Evolutionary conservation across 768 basidiomycete genomes (phyloP).

Genomic region (Cystofilobasidium bisporidii): DNA sequence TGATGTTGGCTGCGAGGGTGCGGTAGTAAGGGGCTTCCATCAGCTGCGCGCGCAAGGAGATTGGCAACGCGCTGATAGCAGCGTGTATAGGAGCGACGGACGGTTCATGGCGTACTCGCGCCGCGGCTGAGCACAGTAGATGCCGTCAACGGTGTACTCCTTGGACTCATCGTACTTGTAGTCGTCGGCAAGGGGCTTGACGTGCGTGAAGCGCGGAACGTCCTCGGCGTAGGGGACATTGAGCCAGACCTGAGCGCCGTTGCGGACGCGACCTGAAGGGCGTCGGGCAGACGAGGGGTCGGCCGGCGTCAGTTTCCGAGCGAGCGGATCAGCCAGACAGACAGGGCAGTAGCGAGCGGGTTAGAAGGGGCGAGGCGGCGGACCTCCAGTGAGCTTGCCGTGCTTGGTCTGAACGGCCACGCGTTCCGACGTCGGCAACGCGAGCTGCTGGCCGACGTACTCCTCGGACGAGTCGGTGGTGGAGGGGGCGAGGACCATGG

Average conservation of each 20-base stretch:
- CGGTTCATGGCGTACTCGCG: slow-evolving; percentile 8
- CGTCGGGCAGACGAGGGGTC: neutral
- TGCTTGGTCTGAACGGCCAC: slow-evolving; percentile 27
- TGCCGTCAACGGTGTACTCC: slow-evolving; percentile 16
- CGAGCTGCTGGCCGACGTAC: slow-evolving; percentile 34
- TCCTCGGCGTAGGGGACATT: slow-evolving; percentile 27
- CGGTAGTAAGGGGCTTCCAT: neutral
- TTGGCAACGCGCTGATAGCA: too few species aligned
- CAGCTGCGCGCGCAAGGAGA: too few species aligned
- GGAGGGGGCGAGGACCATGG: slow-evolving; percentile 25
- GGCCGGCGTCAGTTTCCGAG: too few species aligned
- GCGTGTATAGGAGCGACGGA: neutral
- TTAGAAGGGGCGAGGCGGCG: neutral
- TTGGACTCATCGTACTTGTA: slow-evolving; percentile 19
- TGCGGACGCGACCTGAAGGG: slow-evolving; percentile 24
- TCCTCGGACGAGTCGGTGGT: slow-evolving; percentile 29
- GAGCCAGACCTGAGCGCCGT: slow-evolving; percentile 33
- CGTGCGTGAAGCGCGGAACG: slow-evolving; percentile 24
- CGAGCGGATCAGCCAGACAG: too few species aligned
- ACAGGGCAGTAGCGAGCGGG: neutral
- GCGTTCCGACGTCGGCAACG: slow-evolving; percentile 28
- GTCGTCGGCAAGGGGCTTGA: neutral
- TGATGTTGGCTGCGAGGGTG: slow-evolving; percentile 4
- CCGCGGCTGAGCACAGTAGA: slow-evolving; percentile 14
- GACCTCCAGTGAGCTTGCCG: slow-evolving; percentile 31